Conservation (phyloP, 805 yeast species). For the Metschnikowia cubensis region DNA sequence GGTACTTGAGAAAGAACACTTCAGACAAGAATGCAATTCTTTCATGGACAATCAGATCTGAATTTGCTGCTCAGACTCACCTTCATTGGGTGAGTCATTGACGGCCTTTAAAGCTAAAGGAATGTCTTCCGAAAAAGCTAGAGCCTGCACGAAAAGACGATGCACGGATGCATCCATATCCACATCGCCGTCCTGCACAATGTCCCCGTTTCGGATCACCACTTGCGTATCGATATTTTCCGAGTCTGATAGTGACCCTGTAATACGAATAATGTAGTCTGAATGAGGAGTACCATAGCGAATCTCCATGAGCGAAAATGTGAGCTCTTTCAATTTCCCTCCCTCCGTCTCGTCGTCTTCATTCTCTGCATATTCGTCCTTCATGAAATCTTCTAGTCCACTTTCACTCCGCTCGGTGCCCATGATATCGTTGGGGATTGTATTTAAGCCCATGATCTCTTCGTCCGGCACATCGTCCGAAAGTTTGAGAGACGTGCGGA, state of each 20-base stretch:
- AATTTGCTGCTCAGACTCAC: no score
- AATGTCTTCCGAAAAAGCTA: constrained; percentile 33
- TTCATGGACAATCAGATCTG: no score
- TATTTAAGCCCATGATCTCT: constrained; percentile 33
- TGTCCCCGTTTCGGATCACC: constrained; percentile 30
- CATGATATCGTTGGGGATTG: constrained; percentile 19
- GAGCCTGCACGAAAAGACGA: constrained; percentile 21
- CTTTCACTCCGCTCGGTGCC: constrained; percentile 9
- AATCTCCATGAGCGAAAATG: constrained; percentile 22
- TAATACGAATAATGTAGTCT: constrained; percentile 23
- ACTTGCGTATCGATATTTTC: constrained; percentile 18
- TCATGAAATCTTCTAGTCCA: constrained; percentile 28
- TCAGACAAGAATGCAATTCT: no score
- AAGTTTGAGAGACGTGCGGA: constrained; percentile 33
- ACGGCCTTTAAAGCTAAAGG: constrained; percentile 19
- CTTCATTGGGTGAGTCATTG: no score
- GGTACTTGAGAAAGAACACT: no score
- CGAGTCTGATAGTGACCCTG: constrained; percentile 14
- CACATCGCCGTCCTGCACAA: constrained; percentile 14
- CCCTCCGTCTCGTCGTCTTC: constrained; percentile 7
- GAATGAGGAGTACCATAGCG: constrained; percentile 20
- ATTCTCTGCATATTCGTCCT: constrained; percentile 12
- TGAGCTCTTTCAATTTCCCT: background rate
- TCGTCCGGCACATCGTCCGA: constrained; percentile 37
- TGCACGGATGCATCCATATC: constrained; percentile 22